A percentile compares a stretch with the other conserved stretches of the same genome.
phyloP scores from a whole-genome alignment of 352 stramenopile genomes.

The Pythium oligandrum region DNA sequence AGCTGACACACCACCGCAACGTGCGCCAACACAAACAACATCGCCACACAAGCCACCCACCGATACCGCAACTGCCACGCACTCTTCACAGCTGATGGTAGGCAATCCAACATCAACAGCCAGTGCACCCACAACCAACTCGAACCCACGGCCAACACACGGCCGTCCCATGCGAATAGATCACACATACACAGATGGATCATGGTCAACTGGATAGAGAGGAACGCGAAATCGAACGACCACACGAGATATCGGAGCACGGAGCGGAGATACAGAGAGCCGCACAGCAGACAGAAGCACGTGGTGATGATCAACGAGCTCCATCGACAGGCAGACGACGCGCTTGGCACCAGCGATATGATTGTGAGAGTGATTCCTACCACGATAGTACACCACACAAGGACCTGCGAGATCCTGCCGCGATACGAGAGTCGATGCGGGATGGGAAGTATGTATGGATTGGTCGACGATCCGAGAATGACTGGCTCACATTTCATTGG shows the following conservation, averaged over 20 bases:
- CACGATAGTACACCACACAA: constrained; percentile 6
- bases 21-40: constrained; percentile 2
- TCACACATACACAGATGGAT: constrained; percentile 24
- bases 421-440: no score
- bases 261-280: constrained; percentile 16
- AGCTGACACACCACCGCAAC: background rate
- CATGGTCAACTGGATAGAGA: constrained; percentile 29
- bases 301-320: background rate
- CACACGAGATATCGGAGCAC: constrained; percentile 26
- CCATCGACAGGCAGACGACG: background rate
- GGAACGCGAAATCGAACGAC: constrained; percentile 37
- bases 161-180: constrained; percentile 25
- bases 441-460: no score
- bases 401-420: background rate
- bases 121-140: constrained; percentile 27
- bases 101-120: constrained; percentile 25
- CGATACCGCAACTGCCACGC: constrained; percentile 5
- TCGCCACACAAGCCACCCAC: constrained; percentile 4
- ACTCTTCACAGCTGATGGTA: constrained; percentile 12
- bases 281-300: background rate
- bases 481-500: constrained; percentile 17
- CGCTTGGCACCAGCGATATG: background rate
- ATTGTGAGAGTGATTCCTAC: constrained; percentile 4
- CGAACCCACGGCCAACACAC: constrained; percentile 5
- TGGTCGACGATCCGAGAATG: no score